Base-by-base conservation (phyloP, 805 yeast genomes). In the Lachancea mirantina region DNA sequence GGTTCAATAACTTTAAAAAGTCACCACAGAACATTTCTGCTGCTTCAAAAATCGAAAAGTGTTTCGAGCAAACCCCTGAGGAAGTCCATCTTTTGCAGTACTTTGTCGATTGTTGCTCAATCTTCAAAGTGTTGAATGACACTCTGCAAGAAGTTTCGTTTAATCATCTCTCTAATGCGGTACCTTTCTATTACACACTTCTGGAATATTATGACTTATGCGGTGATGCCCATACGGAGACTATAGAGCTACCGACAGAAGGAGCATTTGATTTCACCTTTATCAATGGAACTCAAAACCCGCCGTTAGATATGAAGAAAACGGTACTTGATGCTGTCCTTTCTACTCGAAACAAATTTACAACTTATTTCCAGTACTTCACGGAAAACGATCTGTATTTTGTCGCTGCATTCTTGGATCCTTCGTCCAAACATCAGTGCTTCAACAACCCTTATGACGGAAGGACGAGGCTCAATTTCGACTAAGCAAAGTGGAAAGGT, bases 321-420 rank as follows among this genome's bases (percentile, higher is more conserved):
- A 23, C 25, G 16, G 39, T 38, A 11, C 32, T 38, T 14, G 19
- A 28, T 7, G 41, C 41, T 8, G 36, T 35, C 9, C 14, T 26
- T 21, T 17, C 30, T 8, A 26, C 34, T 19, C 25, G 22, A 16
- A n/a, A 17, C 7, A 7, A 15, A 27, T 31, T 30, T 20, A 18
- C 34, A 8, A 30, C 33, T 9, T 27, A 33, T 23, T 28, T 38
- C 22, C 24, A 32, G 9, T 23, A 23, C 16, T 18, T 38, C 15
- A 19, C 23, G 24, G 22, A 20, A 10, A 38, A 35, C 27, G 23
- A 30, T 5, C 14, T 31, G 15, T 38, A 23, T 17, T 34, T 22
- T 16, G 41, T 34, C 14, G 26, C 34, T 3, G 33, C 27, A 5
- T 21, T 35, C 9, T 23, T 38, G 15, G 39, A 38, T 24, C 41